A percentile compares a stretch with the other conserved stretches of the same genome.
Evolutionary conservation across 768 basidiomycete genomes (phyloP).

Genomic region (Mycena haematopus): DNA sequence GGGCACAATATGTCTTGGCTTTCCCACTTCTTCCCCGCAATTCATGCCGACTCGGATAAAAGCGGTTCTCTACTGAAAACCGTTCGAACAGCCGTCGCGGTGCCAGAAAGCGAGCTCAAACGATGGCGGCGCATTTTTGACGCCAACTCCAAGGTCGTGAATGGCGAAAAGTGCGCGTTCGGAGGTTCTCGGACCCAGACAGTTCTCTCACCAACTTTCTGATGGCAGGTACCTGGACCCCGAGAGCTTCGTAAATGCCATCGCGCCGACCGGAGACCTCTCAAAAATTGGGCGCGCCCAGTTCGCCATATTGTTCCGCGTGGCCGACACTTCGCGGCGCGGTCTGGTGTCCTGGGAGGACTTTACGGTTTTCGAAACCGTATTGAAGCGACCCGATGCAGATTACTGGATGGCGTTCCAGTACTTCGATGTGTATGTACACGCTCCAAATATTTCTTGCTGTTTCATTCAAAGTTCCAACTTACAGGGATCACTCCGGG

Average conservation of each 20-base stretch:
- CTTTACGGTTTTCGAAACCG: slow-evolving; percentile 93
- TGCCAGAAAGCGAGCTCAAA: slow-evolving; percentile 83
- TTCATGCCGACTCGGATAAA: slow-evolving; percentile 61
- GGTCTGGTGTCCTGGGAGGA: slow-evolving; percentile 93
- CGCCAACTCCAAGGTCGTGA: slow-evolving; percentile 73
- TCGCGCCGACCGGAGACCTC: slow-evolving; percentile 87
- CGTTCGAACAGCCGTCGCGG: slow-evolving; percentile 70
- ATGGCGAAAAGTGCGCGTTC: slow-evolving; percentile 80
- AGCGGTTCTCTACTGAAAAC: slow-evolving; percentile 57
- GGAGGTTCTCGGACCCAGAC: slow-evolving; percentile 10
- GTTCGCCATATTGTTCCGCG: slow-evolving; percentile 88
- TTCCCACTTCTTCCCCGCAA: slow-evolving; percentile 53
- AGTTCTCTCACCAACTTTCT: slow-evolving; percentile 9
- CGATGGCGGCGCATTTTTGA: slow-evolving; percentile 93
- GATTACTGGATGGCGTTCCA: slow-evolving; percentile 98
- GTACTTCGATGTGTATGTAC: slow-evolving; percentile 90
- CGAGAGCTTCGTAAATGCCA: slow-evolving; percentile 93
- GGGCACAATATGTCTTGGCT: slow-evolving; percentile 41
- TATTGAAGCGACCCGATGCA: slow-evolving; percentile 92
- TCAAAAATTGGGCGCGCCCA: slow-evolving; percentile 87
- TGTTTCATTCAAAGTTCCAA: slow-evolving; percentile 3
- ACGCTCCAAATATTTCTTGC: background rate
- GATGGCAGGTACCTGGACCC: slow-evolving; percentile 77
- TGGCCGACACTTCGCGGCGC: slow-evolving; percentile 79
- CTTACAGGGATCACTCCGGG: slow-evolving; percentile 85